phyloP scores from a whole-genome alignment of 176 grass and related monocot species.

The Pharus latifolius region DNA sequence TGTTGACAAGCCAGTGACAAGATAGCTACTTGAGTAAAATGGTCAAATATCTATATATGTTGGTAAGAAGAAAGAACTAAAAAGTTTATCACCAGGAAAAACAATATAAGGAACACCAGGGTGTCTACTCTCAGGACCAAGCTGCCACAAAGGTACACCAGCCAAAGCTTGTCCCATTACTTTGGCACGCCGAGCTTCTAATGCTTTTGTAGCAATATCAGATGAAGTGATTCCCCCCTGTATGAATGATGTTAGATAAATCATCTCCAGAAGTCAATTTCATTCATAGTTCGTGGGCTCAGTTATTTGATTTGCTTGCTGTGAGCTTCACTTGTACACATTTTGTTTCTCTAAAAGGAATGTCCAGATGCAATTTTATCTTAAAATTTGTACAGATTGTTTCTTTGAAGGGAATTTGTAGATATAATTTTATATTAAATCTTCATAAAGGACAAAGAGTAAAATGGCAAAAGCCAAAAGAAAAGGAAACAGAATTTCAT shows the following conservation, averaged over 20 bases:
- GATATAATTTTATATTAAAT: not conserved
- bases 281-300: not conserved
- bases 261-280: conserved; percentile 10
- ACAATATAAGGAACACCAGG: conserved; percentile 97
- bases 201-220: conserved; percentile 95
- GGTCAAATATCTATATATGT: conserved; percentile 7
- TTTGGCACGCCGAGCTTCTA: conserved; percentile 72
- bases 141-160: conserved; percentile 89
- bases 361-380: not conserved
- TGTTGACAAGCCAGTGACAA: conserved; percentile 21
- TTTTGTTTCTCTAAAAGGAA: not conserved
- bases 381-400: not conserved
- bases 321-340: not conserved
- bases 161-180: conserved; percentile 93
- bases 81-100: conserved; percentile 69
- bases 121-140: conserved; percentile 93
- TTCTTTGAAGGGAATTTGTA: not conserved
- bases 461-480: not conserved
- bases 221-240: conserved; percentile 99
- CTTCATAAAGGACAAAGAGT: not conserved
- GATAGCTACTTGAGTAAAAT: conserved; percentile 18
- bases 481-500: not conserved
- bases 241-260: conserved; percentile 7
- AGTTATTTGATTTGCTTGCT: conserved; percentile 12
- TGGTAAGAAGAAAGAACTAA: not conserved